A percentile compares a stretch with the other conserved stretches of the same genome.
Evolutionary conservation across 306 rosid genomes (phyloP).

Genomic region (Lupinus albus): DNA sequence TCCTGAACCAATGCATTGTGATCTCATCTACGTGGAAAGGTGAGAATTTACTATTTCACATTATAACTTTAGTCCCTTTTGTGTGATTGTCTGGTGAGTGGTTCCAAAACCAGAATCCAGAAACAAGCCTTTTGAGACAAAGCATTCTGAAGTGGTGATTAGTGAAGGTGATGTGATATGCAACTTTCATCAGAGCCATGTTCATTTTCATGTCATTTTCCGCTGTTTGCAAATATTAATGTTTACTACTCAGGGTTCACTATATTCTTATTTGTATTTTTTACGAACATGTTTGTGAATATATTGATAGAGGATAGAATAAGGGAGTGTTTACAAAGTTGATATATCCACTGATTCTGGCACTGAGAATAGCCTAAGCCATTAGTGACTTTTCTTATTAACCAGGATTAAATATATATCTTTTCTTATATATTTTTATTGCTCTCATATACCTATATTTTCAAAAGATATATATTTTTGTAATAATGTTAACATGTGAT

Average conservation of each 20-base stretch:
- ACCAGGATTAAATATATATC: background rate
- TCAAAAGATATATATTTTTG: too few relatives aligned
- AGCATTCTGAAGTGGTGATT: slow-evolving; percentile 41
- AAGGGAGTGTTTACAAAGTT: slow-evolving; percentile 38
- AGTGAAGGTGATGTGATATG: slow-evolving; percentile 36
- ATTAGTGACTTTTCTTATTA: slow-evolving; percentile 39
- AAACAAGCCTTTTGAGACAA: slow-evolving; percentile 40
- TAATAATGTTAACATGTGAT: too few relatives aligned
- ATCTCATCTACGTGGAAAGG: slow-evolving; percentile 45
- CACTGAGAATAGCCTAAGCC: slow-evolving; percentile 36
- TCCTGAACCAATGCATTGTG: slow-evolving; percentile 46
- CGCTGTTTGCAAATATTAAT: background rate
- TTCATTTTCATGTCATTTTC: background rate
- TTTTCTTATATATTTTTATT: too few relatives aligned
- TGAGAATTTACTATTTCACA: slow-evolving; percentile 36
- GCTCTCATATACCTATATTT: too few relatives aligned
- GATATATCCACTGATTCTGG: slow-evolving; percentile 43
- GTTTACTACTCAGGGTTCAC: background rate
- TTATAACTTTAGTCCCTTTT: slow-evolving; percentile 34
- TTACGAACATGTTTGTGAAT: background rate
- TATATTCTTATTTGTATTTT: background rate
- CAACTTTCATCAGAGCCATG: background rate
- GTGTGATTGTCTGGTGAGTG: slow-evolving; percentile 45
- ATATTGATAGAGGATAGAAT: slow-evolving; percentile 25
- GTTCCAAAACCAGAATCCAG: slow-evolving; percentile 39